Percentiles rank a stretch among this genome's conserved stretches.
Conservation (phyloP, 2,329 filamentous ascomycete genomes). For the Fusarium cyanostomum region DNA sequence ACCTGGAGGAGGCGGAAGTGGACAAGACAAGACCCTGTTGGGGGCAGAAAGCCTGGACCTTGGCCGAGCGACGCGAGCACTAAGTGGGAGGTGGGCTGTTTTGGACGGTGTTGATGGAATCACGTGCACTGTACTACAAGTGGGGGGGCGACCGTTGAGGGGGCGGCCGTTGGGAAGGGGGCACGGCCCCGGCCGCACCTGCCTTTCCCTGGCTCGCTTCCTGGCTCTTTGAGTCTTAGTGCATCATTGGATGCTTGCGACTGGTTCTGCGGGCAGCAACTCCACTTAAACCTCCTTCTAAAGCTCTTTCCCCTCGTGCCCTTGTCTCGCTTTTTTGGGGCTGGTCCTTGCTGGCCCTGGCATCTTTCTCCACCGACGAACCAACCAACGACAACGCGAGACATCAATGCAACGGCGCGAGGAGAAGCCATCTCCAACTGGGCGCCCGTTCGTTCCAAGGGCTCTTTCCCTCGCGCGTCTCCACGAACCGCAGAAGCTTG, state of each 20-base stretch:
- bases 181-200: conserved; percentile 43
- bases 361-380: conserved; percentile 38
- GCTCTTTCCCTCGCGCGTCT: conserved; percentile 21
- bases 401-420: conserved; percentile 38
- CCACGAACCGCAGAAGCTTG: conserved; percentile 19
- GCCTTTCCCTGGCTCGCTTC: conserved; percentile 37
- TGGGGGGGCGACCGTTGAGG: conserved; percentile 41
- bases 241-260: conserved; percentile 19
- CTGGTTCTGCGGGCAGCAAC: conserved; percentile 15
- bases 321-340: conserved; percentile 35
- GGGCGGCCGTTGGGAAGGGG: conserved; percentile 43
- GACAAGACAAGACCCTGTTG: conserved; percentile 19
- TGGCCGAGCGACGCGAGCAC: conserved; percentile 26
- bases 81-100: conserved; percentile 27
- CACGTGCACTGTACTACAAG: conserved; percentile 34
- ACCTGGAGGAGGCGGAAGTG: conserved; percentile 36
- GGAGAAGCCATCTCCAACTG: conserved; percentile 41
- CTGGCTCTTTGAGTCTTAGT: conserved; percentile 31
- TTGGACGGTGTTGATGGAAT: conserved; percentile 21
- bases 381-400: conserved; percentile 40
- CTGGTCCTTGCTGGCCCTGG: conserved; percentile 31
- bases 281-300: conserved; percentile 9
- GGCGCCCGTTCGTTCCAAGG: conserved; percentile 24
- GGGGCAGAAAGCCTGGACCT: conserved; percentile 24
- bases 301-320: conserved; percentile 31